Evolutionary conservation across 176 grass and related monocot species (phyloP).

Genomic region (Carex cristatella): DNA sequence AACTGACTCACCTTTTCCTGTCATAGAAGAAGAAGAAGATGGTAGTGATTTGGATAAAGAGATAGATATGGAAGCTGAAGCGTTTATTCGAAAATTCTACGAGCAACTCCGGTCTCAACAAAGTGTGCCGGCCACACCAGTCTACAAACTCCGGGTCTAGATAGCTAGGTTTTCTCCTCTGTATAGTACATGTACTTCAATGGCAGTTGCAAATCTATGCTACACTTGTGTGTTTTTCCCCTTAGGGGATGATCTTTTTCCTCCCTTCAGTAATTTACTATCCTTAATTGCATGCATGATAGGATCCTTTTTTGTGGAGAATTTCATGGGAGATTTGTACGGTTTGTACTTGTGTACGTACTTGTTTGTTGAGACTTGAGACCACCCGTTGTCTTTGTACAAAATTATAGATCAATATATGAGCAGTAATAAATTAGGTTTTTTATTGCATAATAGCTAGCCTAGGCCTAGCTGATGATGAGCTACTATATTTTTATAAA

Average conservation of each 20-base stretch:
- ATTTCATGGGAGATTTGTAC: neutral
- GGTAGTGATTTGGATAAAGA: conserved; percentile 30
- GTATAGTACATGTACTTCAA: neutral
- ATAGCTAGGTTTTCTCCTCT: conserved; percentile 1
- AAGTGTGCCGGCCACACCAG: conserved; percentile 48
- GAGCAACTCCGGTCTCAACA: conserved; percentile 64
- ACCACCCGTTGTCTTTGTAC: neutral
- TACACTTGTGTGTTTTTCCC: neutral
- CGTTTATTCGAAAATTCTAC: conserved; percentile 68
- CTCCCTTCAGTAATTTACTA: neutral
- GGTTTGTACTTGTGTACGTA: neutral
- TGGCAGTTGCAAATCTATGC: neutral
- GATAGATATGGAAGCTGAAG: conserved; percentile 57
- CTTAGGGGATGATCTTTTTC: neutral
- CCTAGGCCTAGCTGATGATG: too few species aligned
- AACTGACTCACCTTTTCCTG: conserved; percentile 77
- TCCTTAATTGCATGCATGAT: neutral
- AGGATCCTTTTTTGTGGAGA: neutral
- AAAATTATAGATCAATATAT: neutral
- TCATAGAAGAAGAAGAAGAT: conserved; percentile 30
- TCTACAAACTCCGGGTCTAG: conserved; percentile 6
- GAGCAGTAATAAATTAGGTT: neutral
- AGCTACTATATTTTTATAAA: too few species aligned
- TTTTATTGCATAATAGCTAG: neutral
- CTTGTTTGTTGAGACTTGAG: neutral